A percentile compares a stretch with the other conserved stretches of the same genome.
Conservation (phyloP, 768 basidiomycete genomes). For the Lactifluus subvellereus region DNA sequence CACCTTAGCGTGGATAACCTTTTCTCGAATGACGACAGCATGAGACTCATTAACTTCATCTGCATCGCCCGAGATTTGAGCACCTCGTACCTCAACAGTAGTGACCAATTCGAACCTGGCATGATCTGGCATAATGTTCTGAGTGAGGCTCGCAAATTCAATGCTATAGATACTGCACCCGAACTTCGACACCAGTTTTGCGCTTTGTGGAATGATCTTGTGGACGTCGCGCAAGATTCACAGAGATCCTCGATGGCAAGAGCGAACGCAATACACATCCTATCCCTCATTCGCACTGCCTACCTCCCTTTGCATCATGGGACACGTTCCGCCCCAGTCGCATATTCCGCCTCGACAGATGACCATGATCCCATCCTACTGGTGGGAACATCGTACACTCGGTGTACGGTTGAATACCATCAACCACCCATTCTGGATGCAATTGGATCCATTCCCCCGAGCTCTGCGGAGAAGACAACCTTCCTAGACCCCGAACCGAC, state of each 20-base stretch:
- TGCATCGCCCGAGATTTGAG: not conserved
- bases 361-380: too few species aligned
- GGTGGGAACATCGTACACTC: too few species aligned
- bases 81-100: not conserved
- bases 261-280: conserved; percentile 6
- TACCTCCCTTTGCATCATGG: not conserved
- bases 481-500: too few species aligned
- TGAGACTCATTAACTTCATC: conserved; percentile 2
- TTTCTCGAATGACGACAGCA: not conserved
- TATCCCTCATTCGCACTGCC: not conserved
- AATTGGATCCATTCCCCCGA: too few species aligned
- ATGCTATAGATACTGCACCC: not conserved
- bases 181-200: not conserved
- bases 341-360: too few species aligned
- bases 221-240: not conserved
- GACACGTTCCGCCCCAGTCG: too few species aligned
- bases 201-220: conserved; percentile 5
- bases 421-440: too few species aligned
- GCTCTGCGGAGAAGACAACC: too few species aligned
- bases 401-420: too few species aligned
- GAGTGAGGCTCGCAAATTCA: not conserved
- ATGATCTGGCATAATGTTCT: not conserved
- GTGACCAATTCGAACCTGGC: not conserved
- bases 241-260: not conserved
- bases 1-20: not conserved